These are phyloP conservation scores for Dactylellina leptospora DNA, from an alignment of 2,329 filamentous ascomycete genomes.

Conservation along the genomic window DNA sequence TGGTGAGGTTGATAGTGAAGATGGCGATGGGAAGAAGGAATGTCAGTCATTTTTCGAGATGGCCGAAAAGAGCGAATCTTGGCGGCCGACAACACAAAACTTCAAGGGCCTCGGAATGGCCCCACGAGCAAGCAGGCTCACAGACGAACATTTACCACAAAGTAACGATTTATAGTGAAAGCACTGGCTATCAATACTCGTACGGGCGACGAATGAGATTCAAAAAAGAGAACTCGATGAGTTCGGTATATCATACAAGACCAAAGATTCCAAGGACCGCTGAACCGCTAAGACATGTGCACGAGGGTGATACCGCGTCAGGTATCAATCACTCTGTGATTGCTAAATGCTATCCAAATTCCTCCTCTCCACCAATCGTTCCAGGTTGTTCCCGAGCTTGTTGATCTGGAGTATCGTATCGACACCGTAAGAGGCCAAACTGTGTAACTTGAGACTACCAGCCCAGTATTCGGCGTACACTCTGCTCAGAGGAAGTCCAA, in stretches of 20 bases:
- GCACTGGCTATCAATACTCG: not conserved
- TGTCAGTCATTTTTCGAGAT: constrained; percentile 26
- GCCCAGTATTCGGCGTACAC: constrained; percentile 99
- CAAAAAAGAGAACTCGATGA: not conserved
- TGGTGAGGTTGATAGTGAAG: constrained; percentile 19
- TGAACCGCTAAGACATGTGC: constrained; percentile 20
- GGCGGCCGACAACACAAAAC: constrained; percentile 31
- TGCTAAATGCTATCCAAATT: constrained; percentile 61
- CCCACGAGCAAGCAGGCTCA: not conserved
- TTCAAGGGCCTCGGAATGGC: not conserved
- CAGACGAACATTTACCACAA: not conserved
- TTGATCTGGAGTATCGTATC: constrained; percentile 97
- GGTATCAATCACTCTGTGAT: not conserved
- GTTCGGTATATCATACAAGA: not conserved
- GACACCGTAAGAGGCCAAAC: constrained; percentile 88
- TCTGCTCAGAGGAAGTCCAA: constrained; percentile 90
- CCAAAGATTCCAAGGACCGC: constrained; percentile 5
- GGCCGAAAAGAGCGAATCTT: constrained; percentile 11
- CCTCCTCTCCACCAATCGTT: constrained; percentile 70
- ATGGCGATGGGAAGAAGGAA: constrained; percentile 14
- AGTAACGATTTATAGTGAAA: not conserved
- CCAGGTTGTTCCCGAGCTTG: constrained; percentile 96
- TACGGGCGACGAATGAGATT: not conserved
- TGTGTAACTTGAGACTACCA: constrained; percentile 66
- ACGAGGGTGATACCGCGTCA: not conserved